Base-by-base conservation (phyloP, 176 grass and related monocot genomes). In the Triticum aestivum region DNA sequence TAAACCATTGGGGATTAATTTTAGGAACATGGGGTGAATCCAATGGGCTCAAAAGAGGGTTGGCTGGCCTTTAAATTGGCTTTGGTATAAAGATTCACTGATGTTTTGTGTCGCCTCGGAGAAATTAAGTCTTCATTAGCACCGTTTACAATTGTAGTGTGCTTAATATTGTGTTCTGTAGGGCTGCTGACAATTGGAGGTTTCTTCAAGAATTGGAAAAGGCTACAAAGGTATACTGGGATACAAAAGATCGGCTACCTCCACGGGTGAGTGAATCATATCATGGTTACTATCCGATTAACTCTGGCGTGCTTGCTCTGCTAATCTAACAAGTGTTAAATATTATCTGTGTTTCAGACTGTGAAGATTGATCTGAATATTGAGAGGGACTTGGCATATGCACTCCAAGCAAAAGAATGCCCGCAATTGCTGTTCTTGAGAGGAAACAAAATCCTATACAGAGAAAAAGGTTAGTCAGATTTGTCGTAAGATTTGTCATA, bases 321-420 rank as follows among this genome's bases (percentile, higher is more conserved):
- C 32, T 51, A 10, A 41, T 68, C 63, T 38, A 29, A 75, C 18
- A 23, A 30, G 3, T 81, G 23, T 52, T 88, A 72, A 80, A 69
- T 79, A 81, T 84, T 20, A 47, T 65, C 13, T 92, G 58, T 88
- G 63, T 63, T 92, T 65, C 90, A 99, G 94, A 99, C 97, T 2
- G 85, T 99, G 20, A 99, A 99, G 85, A 81, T 99, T 88, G 94
- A 96, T 86, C 79, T 99, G 42, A 96, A 99, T 75, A 96, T 96
- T 49, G 94, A 96, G 89, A 94, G 52, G 38, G 94, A 99, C 47
- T 77, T 99, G 33, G 92, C 94, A 62, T 92, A 86, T 87, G 97
- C 97, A 82, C 92, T 99, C 65, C 90, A 96, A 88, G 94, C 91
- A 54, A 91, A 85, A 88, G 86, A 94, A 87, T 96, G 94, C 63